Evolutionary conservation across 352 stramenopile genomes (phyloP).

Genomic region (Pythium sukuiense): DNA sequence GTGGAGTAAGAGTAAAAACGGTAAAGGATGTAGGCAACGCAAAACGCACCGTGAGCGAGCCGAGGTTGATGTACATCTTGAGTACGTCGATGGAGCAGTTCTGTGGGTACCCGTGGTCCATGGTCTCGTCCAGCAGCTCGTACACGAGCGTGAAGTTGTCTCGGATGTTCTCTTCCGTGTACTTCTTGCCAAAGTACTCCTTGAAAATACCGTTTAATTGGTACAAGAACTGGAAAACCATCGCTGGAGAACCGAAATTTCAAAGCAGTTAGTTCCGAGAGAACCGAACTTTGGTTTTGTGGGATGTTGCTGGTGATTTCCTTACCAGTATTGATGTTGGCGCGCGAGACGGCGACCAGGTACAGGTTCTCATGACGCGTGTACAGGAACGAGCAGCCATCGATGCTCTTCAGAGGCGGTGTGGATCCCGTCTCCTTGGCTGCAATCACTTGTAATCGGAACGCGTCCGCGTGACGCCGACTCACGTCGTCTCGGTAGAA

Average conservation of each 20-base stretch:
- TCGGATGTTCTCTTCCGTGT: constrained; percentile 96
- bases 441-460: constrained; percentile 91
- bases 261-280: background rate
- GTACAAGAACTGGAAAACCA: constrained; percentile 97
- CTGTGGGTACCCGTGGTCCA: constrained; percentile 99
- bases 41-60: constrained; percentile 57
- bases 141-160: constrained; percentile 99
- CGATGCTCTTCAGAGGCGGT: constrained; percentile 94
- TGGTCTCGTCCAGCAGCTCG: constrained; percentile 98
- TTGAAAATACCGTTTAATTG: constrained; percentile 97
- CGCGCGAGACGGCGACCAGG: constrained; percentile 95
- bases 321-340: constrained; percentile 94
- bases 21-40: background rate
- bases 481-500: constrained; percentile 85
- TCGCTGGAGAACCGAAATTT: constrained; percentile 34
- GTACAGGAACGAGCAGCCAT: constrained; percentile 98
- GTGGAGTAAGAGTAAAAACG: background rate
- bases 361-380: constrained; percentile 97
- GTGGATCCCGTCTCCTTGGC: constrained; percentile 95
- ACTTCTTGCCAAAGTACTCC: constrained; percentile 97
- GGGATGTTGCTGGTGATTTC: background rate
- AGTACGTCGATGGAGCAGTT: constrained; percentile 98
- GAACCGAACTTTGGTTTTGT: background rate
- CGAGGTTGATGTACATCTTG: constrained; percentile 98
- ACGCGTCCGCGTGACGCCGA: constrained; percentile 63